Evolutionary conservation across 2,329 filamentous ascomycete genomes (phyloP), one percentile per base, ranked within the genome.

Genomic region (Lasiodiplodia sp.): DNA sequence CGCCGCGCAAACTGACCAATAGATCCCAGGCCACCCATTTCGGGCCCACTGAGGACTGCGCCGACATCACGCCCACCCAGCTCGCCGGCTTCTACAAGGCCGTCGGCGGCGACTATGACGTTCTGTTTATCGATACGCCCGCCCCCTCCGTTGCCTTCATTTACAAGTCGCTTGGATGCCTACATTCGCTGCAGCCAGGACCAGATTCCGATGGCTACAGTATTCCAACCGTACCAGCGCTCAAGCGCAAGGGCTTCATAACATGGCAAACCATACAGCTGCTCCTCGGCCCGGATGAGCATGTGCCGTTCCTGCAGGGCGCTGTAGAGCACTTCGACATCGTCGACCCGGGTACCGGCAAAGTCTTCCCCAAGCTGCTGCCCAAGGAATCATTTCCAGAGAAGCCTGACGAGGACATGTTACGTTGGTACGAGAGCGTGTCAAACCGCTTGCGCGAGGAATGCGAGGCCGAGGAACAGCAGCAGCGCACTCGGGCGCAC

Each of bases 251-350:
- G 75, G 96, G 96, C 51, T 99, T 97, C 78, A 92, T 95, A 53
- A 90, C 93, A 78, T 99, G 95, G 95, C 91, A 97, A 82, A 93
- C 92, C 0, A 92, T 98, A 67, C 93, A 98, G 81, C 86, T 97
- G 25, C 83, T 98, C 44, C 86, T 98, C 1, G 92, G 90, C 1
- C 96, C 96, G 0, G 91, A 96, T 73, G 92, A 96, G 74, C 94
- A 98, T 81, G 91, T 94, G 0, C 88, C 89, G 0, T 95, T 94
- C 74, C 80, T 99, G 28, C 93, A 96, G 74, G 90, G 88, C 74
- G 93, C 94, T 0, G 91, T 97, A 3, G 86, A 86, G 70, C 85
- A 91, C 71, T 97, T 94, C 87, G 85, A 88, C 44, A 86, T 98
- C 69, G 87, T 86, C 69, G 88, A 96, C 74, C 91, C 91, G 0